Evolutionary conservation across 2,329 filamentous ascomycete species (phyloP), one percentile per base, ranked within the genome.

Genomic region (Dactylellina sp.): DNA sequence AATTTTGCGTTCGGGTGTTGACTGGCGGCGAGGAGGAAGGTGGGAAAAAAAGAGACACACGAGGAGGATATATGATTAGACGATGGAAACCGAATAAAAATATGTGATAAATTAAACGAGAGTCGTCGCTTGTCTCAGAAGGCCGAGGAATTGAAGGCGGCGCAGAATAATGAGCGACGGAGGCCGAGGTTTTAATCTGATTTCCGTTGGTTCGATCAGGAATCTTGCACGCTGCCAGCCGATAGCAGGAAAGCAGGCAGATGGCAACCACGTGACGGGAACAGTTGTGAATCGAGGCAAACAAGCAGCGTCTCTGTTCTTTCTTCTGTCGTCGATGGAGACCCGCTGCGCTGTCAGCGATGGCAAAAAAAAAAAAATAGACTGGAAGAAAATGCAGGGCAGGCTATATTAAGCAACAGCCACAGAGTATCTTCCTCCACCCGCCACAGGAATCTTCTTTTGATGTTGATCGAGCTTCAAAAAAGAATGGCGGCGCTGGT

Each of bases 371-470:
- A 16, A 52, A 7, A 14, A 52, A 18, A 12, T 14, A 35, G 28
- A 16, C 3, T 12, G 28, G 7, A 18, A 24, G 16, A 35, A 50
- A 28, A 28, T 11, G 16, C 16, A 20, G n/a, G 24, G 16, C 5
- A 7, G 16, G 50, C 50, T 55, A 55, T 55, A 55, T 55, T 55
- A 55, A 55, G 50, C 25, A 39, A 50, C 46, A 28, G 46, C 20
- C 12, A 35, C n/a, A 14, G 7, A 16, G 25, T 40, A 12, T 55
- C 6, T 28, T 57, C 18, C 20, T 32, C 37, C 22, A 44, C 53
- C 18, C 24, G 53, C 53, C 53, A 57, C 53, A 44, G 53, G 53
- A 57, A 25, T 44, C 20, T 12, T n/a, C 28, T 4, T 9, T 9
- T 9, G n/a, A 57, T 39, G 22, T 6, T 35, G 32, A 42, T 62